Base-by-base conservation (phyloP, 2,329 filamentous ascomycete species). In the Celoporthe dispersa region DNA sequence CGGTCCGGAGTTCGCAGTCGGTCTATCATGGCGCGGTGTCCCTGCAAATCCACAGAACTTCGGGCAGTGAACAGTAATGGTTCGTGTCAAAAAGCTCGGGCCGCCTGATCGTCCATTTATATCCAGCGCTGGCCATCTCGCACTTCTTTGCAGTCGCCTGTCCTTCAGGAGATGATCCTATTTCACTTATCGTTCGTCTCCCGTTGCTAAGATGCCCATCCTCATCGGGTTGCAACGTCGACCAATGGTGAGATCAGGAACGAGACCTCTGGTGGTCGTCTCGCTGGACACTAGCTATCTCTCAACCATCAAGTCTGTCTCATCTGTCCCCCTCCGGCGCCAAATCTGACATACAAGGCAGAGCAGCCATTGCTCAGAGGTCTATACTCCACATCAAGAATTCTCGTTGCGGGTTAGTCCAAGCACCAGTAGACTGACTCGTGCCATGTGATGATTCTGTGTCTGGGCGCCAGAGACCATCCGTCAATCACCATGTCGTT, bases 241-340 rank as follows among this genome's bases (percentile, higher is more conserved):
- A 14, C 60, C 48, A 35, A 51, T 57, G 14, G 53, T 31, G 16
- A 14, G 53, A 57, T 12, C 53, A 28, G 51, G 14, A 12, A 14
- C 12, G 44, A 48, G 19, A 16, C 53, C 14, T 19, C n/a, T 16
- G 28, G 28, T 19, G 53, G 53, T 31, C 53, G 25, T 8, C 25
- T 8, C 14, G 25, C 53, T 28, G 53, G 28, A 31, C 53, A 57
- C 37, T 60, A 57, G 55, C 65, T 22, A 11, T 9, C 19, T 48
- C 12, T 39, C 11, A 28, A 51, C 28, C 19, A 55, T 62, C 62
- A 64, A 65, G 59, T 68, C 28, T 66, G 66, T 65, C 69, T 70
- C 69, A 55, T 70, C 61, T 68, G 51, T 48, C 9, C 31, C 22
- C 28, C 37, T 16, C 41, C 59, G 37, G 62, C 62, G 64, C 44